Evolutionary conservation across 2,329 filamentous ascomycete genomes (phyloP).

Genomic region (Xylaria digitata): DNA sequence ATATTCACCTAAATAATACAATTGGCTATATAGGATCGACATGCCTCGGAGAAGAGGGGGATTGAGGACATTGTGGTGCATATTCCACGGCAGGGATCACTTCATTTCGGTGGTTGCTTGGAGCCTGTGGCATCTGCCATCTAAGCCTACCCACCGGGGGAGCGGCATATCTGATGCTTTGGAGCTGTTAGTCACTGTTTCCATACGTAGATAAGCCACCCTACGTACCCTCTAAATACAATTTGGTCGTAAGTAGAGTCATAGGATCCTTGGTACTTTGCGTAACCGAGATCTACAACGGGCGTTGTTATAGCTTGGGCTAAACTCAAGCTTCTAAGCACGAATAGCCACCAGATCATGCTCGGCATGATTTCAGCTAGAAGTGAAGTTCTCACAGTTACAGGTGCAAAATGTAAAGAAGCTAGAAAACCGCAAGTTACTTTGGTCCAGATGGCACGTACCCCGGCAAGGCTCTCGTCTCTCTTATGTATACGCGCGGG

Average conservation of each 20-base stretch:
- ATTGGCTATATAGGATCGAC: slow-evolving; percentile 8
- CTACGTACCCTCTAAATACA: slow-evolving; percentile 57
- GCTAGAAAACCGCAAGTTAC: not conserved
- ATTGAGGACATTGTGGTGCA: slow-evolving; percentile 52
- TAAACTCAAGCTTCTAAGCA: slow-evolving; percentile 21
- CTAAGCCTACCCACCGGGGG: slow-evolving; percentile 57
- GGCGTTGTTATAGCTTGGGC: slow-evolving; percentile 36
- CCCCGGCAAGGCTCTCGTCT: not conserved
- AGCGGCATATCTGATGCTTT: slow-evolving; percentile 58
- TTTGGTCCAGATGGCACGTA: not conserved
- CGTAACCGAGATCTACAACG: slow-evolving; percentile 59
- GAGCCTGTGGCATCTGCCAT: slow-evolving; percentile 56
- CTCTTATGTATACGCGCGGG: slow-evolving; percentile 19
- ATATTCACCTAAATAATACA: not conserved
- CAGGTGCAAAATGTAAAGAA: not conserved
- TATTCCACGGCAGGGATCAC: slow-evolving; percentile 49
- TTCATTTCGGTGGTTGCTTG: slow-evolving; percentile 47
- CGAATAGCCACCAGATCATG: slow-evolving; percentile 16
- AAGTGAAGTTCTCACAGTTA: not conserved
- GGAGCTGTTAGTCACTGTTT: slow-evolving; percentile 25
- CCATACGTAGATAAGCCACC: not conserved
- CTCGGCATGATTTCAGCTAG: slow-evolving; percentile 18
- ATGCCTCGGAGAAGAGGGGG: slow-evolving; percentile 35
- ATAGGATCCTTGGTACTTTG: slow-evolving; percentile 57
- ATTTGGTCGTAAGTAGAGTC: slow-evolving; percentile 55